Evolutionary conservation across 352 stramenopile genomes (phyloP), one percentile per base, ranked within the genome.

Genomic region (Globisporangium cylindrosporum): DNA sequence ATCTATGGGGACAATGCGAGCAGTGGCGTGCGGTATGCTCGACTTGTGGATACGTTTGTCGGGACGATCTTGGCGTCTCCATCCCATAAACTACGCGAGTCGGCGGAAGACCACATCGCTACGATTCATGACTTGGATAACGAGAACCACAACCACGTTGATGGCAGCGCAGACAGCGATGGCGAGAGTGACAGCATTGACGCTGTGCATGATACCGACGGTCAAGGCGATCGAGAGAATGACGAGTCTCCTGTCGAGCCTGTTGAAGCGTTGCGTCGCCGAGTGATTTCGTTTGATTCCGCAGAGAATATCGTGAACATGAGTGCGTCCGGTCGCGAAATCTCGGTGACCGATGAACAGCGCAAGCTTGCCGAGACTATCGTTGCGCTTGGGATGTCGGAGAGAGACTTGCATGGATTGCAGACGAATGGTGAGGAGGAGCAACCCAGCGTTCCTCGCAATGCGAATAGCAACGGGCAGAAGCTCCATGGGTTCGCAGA

Each of bases 221-320:
- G 77, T 3, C 67, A 69, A 18, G 69, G 69, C 29, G 72, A 75
- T 5, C 60, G 67, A 34, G 55, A 73, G 3, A 22, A 63, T 14
- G 61, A 73, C 15, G 61, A 70, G 32, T 43, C 29, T 4, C 78
- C 78, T 25, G 67, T 88, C 20, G 82, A 90, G 43, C 82, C 83
- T 15, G 71, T 82, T 24, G 83, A 93, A 61, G 83, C 83, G 3
- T 63, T 92, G 22, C 79, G 83, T 36, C 79, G 82, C 0, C 80
- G 83, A 8, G 76, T 93, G 9, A 91, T 93, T 69, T 92, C 83
- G 2, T 91, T 91, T 64, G 83, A 92, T 69, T 92, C 83, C 22
- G 86, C 83, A 4, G 82, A 91, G 57, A 89, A 78, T 12, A 91
- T 93, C 62, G 82, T 92, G 8, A 89, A 82, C 59, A 84, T 87